These are phyloP conservation scores for Dendrobium officinale DNA, from an alignment of 106 monocot genomes.

Conservation along the genomic window DNA sequence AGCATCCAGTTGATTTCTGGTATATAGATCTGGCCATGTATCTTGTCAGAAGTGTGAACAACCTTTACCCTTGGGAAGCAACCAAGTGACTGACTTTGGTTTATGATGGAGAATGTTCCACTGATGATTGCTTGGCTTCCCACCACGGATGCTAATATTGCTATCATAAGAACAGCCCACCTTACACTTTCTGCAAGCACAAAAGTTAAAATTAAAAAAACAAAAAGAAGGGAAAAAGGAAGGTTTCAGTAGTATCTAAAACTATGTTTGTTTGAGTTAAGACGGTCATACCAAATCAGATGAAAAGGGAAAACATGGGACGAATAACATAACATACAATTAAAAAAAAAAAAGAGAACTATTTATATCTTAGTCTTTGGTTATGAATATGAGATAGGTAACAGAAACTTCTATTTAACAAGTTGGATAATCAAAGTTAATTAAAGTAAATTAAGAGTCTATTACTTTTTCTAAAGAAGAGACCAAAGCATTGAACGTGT, in stretches of 20 bases:
- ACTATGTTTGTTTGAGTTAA: too few species aligned
- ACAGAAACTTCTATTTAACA: too few species aligned
- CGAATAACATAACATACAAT: too few species aligned
- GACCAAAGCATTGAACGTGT: too few species aligned
- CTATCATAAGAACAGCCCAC: slow-evolving; percentile 50
- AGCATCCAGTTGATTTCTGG: slow-evolving; percentile 78
- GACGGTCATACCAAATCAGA: not conserved
- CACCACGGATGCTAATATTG: slow-evolving; percentile 57
- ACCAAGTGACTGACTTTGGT: slow-evolving; percentile 47
- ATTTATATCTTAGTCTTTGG: too few species aligned
- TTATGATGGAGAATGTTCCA: slow-evolving; percentile 67
- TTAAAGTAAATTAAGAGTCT: too few species aligned
- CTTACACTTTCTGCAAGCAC: slow-evolving; percentile 31
- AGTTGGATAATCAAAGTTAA: too few species aligned
- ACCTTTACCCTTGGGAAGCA: slow-evolving; percentile 69
- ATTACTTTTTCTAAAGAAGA: too few species aligned
- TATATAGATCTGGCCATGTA: slow-evolving; percentile 71
- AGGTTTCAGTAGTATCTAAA: too few species aligned
- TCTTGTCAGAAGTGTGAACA: slow-evolving; percentile 51
- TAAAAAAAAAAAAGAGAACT: too few species aligned
- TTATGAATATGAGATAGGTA: too few species aligned
- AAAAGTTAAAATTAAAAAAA: not conserved
- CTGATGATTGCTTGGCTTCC: slow-evolving; percentile 71
- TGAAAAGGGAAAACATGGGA: not conserved
- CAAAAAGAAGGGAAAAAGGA: not conserved